Evolutionary conservation across 2,329 filamentous ascomycete genomes (phyloP).

Genomic region (Fusarium hainanense): DNA sequence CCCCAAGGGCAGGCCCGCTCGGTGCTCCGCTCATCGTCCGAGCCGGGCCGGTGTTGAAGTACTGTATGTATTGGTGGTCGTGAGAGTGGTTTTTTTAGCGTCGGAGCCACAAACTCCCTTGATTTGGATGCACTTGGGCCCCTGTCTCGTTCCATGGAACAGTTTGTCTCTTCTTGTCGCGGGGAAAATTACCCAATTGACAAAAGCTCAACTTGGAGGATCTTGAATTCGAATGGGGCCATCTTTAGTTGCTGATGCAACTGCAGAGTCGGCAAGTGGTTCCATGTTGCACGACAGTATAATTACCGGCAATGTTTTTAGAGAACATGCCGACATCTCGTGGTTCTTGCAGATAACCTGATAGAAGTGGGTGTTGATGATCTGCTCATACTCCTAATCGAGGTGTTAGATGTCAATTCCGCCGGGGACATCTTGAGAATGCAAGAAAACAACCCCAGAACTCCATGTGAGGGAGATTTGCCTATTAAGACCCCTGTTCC

Average conservation of each 20-base stretch:
- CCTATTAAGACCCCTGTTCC: slow-evolving; percentile 19
- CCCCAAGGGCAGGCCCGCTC: slow-evolving; percentile 34
- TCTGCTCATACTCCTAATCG: not conserved
- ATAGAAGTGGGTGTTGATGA: not conserved
- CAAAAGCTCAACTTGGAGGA: slow-evolving; percentile 9
- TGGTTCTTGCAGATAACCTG: slow-evolving; percentile 3
- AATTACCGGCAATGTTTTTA: not conserved
- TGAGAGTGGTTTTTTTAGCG: slow-evolving; percentile 33
- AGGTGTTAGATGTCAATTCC: not conserved
- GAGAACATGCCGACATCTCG: not conserved
- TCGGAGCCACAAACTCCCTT: slow-evolving; percentile 31
- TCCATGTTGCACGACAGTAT: not conserved
- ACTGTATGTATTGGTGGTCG: slow-evolving; percentile 21
- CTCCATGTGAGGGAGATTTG: slow-evolving; percentile 2
- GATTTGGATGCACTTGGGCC: slow-evolving; percentile 34
- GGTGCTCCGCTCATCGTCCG: slow-evolving; percentile 44
- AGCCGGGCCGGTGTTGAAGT: slow-evolving; percentile 43
- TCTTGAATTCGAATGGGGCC: slow-evolving; percentile 8
- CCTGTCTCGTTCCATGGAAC: slow-evolving; percentile 22
- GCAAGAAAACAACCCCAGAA: slow-evolving; percentile 14
- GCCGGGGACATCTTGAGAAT: not conserved
- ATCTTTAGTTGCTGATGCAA: slow-evolving; percentile 16
- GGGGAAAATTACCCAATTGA: slow-evolving; percentile 28
- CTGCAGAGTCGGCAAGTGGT: slow-evolving; percentile 2
- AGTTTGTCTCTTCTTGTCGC: slow-evolving; percentile 17